Evolutionary conservation across 345 rosid genomes (phyloP), one percentile per base, ranked within the genome.

Genomic region (Gossypium arboreum): DNA sequence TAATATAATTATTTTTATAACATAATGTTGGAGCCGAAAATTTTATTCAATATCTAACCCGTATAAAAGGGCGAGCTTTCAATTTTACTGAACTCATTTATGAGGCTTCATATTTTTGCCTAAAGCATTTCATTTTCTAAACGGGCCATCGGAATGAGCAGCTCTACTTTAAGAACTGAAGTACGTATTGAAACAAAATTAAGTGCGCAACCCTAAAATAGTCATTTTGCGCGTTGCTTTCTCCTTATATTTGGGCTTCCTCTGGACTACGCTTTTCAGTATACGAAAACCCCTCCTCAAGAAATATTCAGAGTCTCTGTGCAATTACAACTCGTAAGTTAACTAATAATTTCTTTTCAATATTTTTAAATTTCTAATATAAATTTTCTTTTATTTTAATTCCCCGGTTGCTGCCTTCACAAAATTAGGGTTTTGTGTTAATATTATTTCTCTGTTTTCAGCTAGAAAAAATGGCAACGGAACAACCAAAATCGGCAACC

Each of bases 391-490:
- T 16, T 27, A 51, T 27, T 52, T 29, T 8, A 17, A 17, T 12
- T 52, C 17, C 9, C 24, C 9, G 17, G 29, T 17, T 51, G 2
- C 73, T 52, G n/a, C 60, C 56, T 70, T 29, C 25, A 52, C 9
- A 39, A 17, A 27, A 27, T 69, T 69, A 69, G 73, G 73, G 73
- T 69, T 69, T 50, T 4, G 51, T 69, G 3, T 68, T 48, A 7
- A 13, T 15, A 13, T 13, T 52, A 4, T 9, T 59, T 59, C 13
- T 52, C 11, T 17, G 24, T 56, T 69, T 51, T 10, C 44, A 51
- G 47, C 73, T 29, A 17, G 60, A 51, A 52, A 24, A 29, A 52
- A 91, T 91, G 94, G 92, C 94, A 58, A 77, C 85, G 12, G 92
- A 91, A 73, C 73, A 52, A 29, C 81, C 83, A 15, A 89, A 91